Evolutionary conservation across 1,284 basidiomycete genomes (phyloP).

Genomic region (Cryptococcus sp.): DNA sequence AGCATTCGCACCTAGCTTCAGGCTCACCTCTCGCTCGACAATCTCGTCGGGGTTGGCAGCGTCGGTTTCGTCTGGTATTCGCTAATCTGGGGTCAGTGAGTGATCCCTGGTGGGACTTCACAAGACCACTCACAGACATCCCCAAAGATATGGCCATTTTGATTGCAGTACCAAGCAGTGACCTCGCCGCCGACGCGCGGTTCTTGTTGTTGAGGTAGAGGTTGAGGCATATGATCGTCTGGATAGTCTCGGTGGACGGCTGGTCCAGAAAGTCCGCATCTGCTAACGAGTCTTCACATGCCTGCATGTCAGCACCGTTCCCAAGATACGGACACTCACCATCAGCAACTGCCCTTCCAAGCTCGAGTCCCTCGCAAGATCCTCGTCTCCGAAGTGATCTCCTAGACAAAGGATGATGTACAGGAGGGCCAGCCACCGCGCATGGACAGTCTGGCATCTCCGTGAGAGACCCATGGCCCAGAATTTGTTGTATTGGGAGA

Average conservation of each 20-base stretch:
- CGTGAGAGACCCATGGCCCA: constrained; percentile 8
- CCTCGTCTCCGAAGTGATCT: constrained; percentile 18
- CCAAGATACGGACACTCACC: constrained; percentile 4
- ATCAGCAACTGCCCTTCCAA: constrained; percentile 9
- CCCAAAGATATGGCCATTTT: constrained; percentile 26
- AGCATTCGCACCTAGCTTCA: neutral
- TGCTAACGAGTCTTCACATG: constrained; percentile 15
- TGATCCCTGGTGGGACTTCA: neutral
- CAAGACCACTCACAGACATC: constrained; percentile 14
- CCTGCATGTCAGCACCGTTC: constrained; percentile 3
- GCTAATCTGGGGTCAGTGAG: neutral
- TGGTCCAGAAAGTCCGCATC: constrained; percentile 14
- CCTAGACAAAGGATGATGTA: constrained; percentile 17
- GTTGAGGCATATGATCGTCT: constrained; percentile 21
- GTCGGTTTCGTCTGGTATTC: constrained; percentile 9
- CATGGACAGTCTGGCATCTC: constrained; percentile 12
- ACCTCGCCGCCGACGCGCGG: constrained; percentile 41
- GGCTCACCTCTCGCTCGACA: constrained; percentile 33
- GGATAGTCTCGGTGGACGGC: constrained; percentile 17
- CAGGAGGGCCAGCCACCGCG: constrained; percentile 18
- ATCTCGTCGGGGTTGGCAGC: constrained; percentile 8
- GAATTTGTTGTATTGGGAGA: constrained; percentile 21
- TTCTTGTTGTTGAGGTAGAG: constrained; percentile 41
- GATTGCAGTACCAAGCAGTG: constrained; percentile 43
- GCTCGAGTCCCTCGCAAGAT: constrained; percentile 4